Conservation (phyloP, 2,329 filamentous ascomycete species). For the Venturia oleaginea region DNA sequence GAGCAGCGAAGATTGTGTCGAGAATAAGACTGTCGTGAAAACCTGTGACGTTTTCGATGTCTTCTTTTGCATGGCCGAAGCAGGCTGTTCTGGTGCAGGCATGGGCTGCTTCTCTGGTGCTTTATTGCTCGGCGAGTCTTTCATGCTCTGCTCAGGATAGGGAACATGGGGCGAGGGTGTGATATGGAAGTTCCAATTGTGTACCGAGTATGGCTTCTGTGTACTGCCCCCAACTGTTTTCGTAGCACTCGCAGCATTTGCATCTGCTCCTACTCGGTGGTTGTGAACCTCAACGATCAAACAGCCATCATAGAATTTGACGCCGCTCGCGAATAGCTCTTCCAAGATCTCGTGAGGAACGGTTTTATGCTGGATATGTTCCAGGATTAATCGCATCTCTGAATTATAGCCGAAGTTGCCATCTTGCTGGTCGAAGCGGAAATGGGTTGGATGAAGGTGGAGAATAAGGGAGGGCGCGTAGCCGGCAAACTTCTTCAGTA, state of each 20-base stretch:
- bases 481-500: conserved; percentile 70
- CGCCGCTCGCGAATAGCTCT: conserved; percentile 60
- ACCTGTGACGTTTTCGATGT: conserved; percentile 46
- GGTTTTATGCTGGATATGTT: conserved; percentile 67
- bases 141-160: conserved; percentile 43
- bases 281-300: conserved; percentile 92
- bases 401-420: conserved; percentile 88
- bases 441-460: conserved; percentile 77
- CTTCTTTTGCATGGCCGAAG: conserved; percentile 38
- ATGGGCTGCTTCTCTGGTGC: conserved; percentile 46
- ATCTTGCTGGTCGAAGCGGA: conserved; percentile 88
- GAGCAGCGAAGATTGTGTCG: conserved; percentile 66
- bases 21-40: conserved; percentile 73
- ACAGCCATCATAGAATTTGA: conserved; percentile 86
- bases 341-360: conserved; percentile 84
- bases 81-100: conserved; percentile 42
- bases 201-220: conserved; percentile 64
- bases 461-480: conserved; percentile 74
- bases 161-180: conserved; percentile 81
- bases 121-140: conserved; percentile 15
- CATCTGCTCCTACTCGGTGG: conserved; percentile 53
- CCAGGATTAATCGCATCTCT: conserved; percentile 73
- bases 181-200: conserved; percentile 83
- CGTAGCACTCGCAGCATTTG: conserved; percentile 42
- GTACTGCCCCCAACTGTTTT: conserved; percentile 45